These are phyloP conservation scores for Eucalyptus camaldulensis DNA, from an alignment of 345 rosid genomes.

Conservation along the genomic window DNA sequence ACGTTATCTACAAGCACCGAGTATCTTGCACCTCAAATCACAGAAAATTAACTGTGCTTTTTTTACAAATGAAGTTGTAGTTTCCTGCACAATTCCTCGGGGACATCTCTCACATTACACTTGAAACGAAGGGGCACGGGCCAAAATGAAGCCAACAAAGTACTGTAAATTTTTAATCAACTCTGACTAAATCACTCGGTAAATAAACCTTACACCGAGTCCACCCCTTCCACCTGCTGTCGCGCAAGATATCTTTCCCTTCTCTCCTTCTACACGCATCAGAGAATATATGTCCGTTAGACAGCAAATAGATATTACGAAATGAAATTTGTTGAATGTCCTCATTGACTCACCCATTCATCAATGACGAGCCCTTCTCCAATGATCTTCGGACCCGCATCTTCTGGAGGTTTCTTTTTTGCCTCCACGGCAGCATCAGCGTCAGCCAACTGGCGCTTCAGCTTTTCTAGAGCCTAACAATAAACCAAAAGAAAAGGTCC, in stretches of 20 bases:
- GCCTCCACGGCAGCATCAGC: conserved; percentile 86
- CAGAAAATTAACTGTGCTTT: conserved; percentile 3
- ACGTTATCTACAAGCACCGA: background rate
- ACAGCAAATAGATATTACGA: background rate
- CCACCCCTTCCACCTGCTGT: conserved; percentile 76
- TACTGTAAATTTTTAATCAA: background rate
- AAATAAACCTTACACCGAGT: conserved; percentile 26
- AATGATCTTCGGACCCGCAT: conserved; percentile 65
- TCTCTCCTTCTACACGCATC: conserved; percentile 65
- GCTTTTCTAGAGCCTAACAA: conserved; percentile 59
- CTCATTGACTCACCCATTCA: conserved; percentile 72
- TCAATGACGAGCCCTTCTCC: conserved; percentile 99
- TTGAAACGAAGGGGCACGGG: background rate
- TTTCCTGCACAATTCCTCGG: conserved; percentile 8
- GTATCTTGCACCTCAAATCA: background rate
- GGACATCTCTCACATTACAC: conserved; percentile 1
- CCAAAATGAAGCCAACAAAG: background rate
- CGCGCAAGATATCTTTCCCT: conserved; percentile 93
- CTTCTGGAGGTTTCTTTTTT: conserved; percentile 76
- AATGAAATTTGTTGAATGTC: background rate
- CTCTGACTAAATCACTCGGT: background rate
- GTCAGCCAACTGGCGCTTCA: conserved; percentile 79
- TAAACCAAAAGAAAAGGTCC: background rate
- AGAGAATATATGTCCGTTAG: background rate
- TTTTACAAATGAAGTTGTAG: background rate